Percentiles rank a stretch among this genome's conserved stretches.
These are phyloP conservation scores for Thelonectria blattea DNA, from an alignment of 2,329 filamentous ascomycete species.

Conservation along the genomic window DNA sequence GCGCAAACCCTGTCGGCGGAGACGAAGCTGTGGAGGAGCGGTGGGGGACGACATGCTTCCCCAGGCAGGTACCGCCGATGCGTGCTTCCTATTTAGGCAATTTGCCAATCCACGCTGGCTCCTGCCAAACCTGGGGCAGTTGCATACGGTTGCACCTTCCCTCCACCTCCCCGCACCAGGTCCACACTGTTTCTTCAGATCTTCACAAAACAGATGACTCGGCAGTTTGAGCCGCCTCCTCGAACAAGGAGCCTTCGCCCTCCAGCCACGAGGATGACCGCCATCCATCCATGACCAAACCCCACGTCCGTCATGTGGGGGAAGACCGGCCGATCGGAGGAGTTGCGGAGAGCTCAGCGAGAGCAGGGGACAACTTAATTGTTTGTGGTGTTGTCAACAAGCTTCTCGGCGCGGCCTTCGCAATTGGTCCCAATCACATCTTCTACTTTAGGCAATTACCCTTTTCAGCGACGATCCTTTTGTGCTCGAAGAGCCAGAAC, in stretches of 20 bases:
- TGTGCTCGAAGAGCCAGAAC: too few species aligned
- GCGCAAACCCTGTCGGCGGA: background rate
- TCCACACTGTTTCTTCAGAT: background rate
- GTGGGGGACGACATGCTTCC: background rate
- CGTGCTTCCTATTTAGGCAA: slow-evolving; percentile 7
- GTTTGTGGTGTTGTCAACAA: background rate
- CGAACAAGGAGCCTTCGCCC: too few species aligned
- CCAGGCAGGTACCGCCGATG: slow-evolving; percentile 12
- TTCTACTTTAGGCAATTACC: background rate
- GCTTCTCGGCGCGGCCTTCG: background rate
- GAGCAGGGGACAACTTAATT: background rate
- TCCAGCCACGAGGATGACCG: background rate
- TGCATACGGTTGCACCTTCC: background rate
- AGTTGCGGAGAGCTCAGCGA: slow-evolving; percentile 12
- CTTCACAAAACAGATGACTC: background rate
- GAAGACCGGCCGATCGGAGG: slow-evolving; percentile 11
- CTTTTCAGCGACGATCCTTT: background rate
- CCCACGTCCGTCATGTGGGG: slow-evolving; percentile 5
- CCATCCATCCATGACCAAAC: background rate
- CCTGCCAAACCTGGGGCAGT: slow-evolving; percentile 11
- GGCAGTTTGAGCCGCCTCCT: too few species aligned
- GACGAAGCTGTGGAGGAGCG: too few species aligned
- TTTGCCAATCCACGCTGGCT: background rate
- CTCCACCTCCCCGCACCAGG: background rate
- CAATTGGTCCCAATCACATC: background rate